Base-by-base conservation (phyloP, 495 filamentous ascomycete genomes). In the Mycothermus thermophilus region DNA sequence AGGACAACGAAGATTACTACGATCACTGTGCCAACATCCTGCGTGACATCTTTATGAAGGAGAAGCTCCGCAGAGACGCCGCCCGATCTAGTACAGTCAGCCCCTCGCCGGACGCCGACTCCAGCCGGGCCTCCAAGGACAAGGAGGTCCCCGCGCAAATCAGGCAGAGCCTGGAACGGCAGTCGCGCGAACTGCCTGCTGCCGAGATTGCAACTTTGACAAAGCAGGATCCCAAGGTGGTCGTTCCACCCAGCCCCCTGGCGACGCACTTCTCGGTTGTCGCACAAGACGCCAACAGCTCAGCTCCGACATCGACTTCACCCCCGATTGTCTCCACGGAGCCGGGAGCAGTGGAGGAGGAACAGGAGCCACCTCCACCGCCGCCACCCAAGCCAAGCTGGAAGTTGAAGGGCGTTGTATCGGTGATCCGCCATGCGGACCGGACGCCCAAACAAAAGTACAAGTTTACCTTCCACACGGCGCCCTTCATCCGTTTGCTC, bases 1-100 rank as follows among this genome's bases (percentile, higher is more conserved):
- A 99, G 57, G 90, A 99, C 57, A 99, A 99, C 50, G 85, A 94
- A 29, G 85, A 92, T 30, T 99, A 99, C 47, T 99, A 99, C 47
- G 83, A 96, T 48, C 81, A 81, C 48, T 87, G 79, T 44, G 77
- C 90, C 10, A 74, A 60, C 32, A 93, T 96, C 35, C 61, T 99
- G 23, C 79, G 75, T 44, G 74, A 90, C 6, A 83, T 83, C 51
- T 99, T 96, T 49, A 60, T 88, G 35, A 69, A 67, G 35, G 88
- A 93, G 54, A 80, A 74, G 45, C 64, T 61, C 12, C 60, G 58
- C 13, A 53, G 51, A 30, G 63, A 59, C 5, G 63, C 58, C 1
- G 49, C 55, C 23, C n/a, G n/a, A n/a, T n/a, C n/a, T n/a, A n/a
- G n/a, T n/a, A 65, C 58, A 4, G 57, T 59, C 10, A 43, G 63